A percentile compares a stretch with the other conserved stretches of the same genome.
Evolutionary conservation across 345 rosid genomes (phyloP).

Genomic region (Euphorbia tirucalli): DNA sequence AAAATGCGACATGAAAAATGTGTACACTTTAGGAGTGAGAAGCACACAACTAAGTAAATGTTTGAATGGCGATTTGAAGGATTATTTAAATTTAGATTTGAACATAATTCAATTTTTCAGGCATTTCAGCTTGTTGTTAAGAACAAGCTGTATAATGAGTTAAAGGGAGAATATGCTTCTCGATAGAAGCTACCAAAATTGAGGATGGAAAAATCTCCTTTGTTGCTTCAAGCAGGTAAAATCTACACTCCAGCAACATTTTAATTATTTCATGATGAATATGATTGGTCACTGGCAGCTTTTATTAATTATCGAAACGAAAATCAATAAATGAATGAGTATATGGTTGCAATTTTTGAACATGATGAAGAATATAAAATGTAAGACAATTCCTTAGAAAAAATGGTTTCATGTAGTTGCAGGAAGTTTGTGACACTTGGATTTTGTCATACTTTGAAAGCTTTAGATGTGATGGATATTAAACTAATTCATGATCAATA

Average conservation of each 20-base stretch:
- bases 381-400: not conserved
- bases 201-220: not conserved
- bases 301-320: not conserved
- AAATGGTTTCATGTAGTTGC: not conserved
- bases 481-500: no score
- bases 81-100: not conserved
- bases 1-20: no score
- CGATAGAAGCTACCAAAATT: not conserved
- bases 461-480: no score
- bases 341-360: not conserved
- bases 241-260: not conserved
- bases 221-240: not conserved
- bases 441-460: no score
- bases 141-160: not conserved
- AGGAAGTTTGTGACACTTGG: no score
- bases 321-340: not conserved
- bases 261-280: no score
- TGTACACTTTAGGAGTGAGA: constrained; percentile 1
- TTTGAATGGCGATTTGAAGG: constrained; percentile 4
- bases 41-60: constrained; percentile 5
- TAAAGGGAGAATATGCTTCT: not conserved
- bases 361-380: not conserved
- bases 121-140: not conserved
- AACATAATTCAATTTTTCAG: not conserved
- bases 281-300: not conserved